phyloP scores from a whole-genome alignment of 2,329 filamentous ascomycete genomes.

The Ustilaginoidea virens region DNA sequence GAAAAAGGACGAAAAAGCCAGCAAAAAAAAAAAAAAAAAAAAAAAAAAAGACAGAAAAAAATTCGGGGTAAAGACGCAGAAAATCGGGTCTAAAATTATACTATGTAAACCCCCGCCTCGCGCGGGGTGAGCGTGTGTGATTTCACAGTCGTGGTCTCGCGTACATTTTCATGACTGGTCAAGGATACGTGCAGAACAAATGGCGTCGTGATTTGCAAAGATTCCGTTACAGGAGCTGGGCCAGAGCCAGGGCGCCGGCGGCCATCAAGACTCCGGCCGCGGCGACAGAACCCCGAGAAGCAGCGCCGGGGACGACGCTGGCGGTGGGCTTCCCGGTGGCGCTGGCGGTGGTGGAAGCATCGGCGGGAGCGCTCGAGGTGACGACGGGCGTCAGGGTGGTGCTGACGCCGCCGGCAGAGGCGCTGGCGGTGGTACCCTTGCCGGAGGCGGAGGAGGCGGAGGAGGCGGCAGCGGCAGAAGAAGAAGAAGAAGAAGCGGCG shows the following conservation, averaged over 20 bases:
- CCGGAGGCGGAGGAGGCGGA: slow-evolving; percentile 6
- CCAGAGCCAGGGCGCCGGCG: slow-evolving; percentile 13
- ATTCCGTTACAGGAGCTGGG: slow-evolving; percentile 18
- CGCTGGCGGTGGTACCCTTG: neutral
- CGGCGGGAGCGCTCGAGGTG: neutral
- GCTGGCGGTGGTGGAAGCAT: neutral
- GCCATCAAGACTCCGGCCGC: slow-evolving; percentile 13
- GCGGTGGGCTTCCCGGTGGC: slow-evolving; percentile 5
- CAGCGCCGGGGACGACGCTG: slow-evolving; percentile 10
- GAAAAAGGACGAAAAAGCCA: too few relatives aligned
- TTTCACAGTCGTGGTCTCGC: too few relatives aligned
- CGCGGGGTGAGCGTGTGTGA: too few relatives aligned
- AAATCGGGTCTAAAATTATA: too few relatives aligned
- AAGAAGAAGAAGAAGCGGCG: too few relatives aligned
- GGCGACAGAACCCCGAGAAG: slow-evolving; percentile 10
- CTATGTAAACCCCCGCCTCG: too few relatives aligned
- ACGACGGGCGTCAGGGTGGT: neutral
- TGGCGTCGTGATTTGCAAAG: slow-evolving; percentile 2
- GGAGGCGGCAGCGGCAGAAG: too few relatives aligned
- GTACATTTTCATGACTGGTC: too few relatives aligned
- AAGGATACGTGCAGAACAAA: slow-evolving; percentile 12
- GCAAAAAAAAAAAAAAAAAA: slow-evolving; percentile 3
- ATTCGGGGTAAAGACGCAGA: slow-evolving; percentile 5
- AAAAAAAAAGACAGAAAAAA: neutral
- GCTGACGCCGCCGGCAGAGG: neutral